Conservation (phyloP, 2,329 filamentous ascomycete genomes). For the Xylariaceae sp. region DNA sequence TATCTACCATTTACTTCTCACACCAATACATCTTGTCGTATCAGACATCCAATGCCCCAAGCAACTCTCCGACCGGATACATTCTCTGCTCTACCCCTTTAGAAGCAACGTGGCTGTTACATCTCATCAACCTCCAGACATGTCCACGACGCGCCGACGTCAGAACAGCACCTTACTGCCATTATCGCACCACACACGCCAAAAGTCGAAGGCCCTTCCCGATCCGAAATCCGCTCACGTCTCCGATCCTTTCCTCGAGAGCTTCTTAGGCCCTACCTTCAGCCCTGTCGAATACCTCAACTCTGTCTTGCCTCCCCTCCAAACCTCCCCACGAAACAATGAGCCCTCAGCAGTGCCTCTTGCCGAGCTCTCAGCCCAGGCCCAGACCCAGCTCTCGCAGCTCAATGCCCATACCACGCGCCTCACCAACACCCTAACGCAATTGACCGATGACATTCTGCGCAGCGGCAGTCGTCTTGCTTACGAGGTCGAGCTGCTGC, state of each 20-base stretch:
- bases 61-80: not conserved
- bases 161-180: slow-evolving; percentile 45
- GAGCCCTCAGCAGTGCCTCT: slow-evolving; percentile 51
- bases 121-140: slow-evolving; percentile 18
- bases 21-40: too few species aligned
- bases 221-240: slow-evolving; percentile 58
- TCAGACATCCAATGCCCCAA: too few species aligned
- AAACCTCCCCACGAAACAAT: slow-evolving; percentile 31
- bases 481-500: slow-evolving; percentile 89
- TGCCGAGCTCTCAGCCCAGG: slow-evolving; percentile 72
- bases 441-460: slow-evolving; percentile 91
- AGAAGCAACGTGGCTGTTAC: not conserved
- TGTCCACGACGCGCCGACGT: slow-evolving; percentile 39
- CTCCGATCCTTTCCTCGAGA: slow-evolving; percentile 66
- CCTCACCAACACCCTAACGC: slow-evolving; percentile 74
- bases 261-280: slow-evolving; percentile 73
- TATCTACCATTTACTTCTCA: too few species aligned
- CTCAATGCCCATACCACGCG: slow-evolving; percentile 85
- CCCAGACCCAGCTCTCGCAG: slow-evolving; percentile 79
- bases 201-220: slow-evolving; percentile 37
- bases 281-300: slow-evolving; percentile 86
- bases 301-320: slow-evolving; percentile 65
- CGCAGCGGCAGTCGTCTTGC: slow-evolving; percentile 81
- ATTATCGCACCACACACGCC: slow-evolving; percentile 41
- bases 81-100: not conserved